Percentiles rank a stretch among this genome's conserved stretches.
Conservation (phyloP, 2,329 filamentous ascomycete species). For the Fusarium fracticaudum region DNA sequence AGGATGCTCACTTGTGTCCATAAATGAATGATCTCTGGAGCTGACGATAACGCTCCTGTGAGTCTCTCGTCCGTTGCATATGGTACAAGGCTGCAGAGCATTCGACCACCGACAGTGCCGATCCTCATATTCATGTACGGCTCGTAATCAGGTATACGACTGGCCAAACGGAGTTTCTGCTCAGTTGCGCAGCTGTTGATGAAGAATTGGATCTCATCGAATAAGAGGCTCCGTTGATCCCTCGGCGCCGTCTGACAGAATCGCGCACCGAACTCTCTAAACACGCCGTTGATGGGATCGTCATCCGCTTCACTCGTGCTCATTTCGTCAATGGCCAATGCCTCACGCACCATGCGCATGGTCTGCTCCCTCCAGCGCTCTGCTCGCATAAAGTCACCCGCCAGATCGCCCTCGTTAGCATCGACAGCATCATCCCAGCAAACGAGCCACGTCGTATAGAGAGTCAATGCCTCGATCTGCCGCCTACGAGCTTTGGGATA, state of each 20-base stretch:
- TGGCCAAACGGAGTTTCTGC: constrained; percentile 41
- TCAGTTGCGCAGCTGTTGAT: constrained; percentile 42
- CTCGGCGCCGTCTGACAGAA: neutral
- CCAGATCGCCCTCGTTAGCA: constrained; percentile 42
- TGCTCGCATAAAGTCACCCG: constrained; percentile 39
- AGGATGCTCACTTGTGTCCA: constrained; percentile 40
- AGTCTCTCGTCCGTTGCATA: constrained; percentile 30
- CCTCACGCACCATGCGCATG: constrained; percentile 20
- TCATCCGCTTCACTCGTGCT: neutral
- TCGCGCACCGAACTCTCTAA: constrained; percentile 38
- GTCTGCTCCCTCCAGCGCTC: constrained; percentile 41
- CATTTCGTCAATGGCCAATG: constrained; percentile 25
- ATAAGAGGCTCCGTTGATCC: constrained; percentile 32
- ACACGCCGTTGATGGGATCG: constrained; percentile 39
- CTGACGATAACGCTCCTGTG: constrained; percentile 4
- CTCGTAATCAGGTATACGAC: constrained; percentile 39
- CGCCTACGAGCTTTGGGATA: constrained; percentile 36
- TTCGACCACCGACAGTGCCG: constrained; percentile 41
- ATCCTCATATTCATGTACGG: constrained; percentile 44
- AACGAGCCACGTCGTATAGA: constrained; percentile 45
- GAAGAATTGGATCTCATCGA: constrained; percentile 38
- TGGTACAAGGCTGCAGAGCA: constrained; percentile 43
- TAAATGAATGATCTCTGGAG: constrained; percentile 20
- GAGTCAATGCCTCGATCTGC: constrained; percentile 35
- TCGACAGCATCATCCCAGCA: constrained; percentile 49